Percentiles rank a stretch among this genome's conserved stretches.
Evolutionary conservation across 768 basidiomycete genomes (phyloP).

Genomic region (Suillus plorans): DNA sequence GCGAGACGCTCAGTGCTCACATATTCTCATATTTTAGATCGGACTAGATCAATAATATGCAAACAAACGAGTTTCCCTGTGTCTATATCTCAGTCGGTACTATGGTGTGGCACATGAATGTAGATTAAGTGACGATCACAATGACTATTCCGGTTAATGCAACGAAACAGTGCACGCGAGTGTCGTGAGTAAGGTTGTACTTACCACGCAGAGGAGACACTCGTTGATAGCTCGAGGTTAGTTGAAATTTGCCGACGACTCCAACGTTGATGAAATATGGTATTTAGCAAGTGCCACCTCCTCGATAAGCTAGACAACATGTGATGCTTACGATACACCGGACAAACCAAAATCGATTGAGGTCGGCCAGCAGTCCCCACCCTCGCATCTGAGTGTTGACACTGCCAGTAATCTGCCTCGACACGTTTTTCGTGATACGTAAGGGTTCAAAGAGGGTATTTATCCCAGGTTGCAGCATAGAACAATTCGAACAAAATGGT

Average conservation of each 20-base stretch:
- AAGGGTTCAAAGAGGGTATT: too few species aligned
- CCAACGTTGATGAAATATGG: not conserved
- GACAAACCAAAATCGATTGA: not conserved
- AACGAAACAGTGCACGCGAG: too few species aligned
- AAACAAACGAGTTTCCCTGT: not conserved
- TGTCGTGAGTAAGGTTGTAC: not conserved
- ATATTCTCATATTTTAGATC: not conserved
- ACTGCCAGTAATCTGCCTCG: not conserved
- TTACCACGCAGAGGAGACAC: not conserved
- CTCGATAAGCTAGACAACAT: not conserved
- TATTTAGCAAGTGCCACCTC: not conserved
- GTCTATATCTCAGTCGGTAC: not conserved
- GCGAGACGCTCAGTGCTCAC: not conserved
- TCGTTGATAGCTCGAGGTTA: not conserved
- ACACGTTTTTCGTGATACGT: not conserved
- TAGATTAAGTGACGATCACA: too few species aligned
- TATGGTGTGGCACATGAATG: not conserved
- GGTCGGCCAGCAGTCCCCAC: too few species aligned
- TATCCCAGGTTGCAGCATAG: too few species aligned
- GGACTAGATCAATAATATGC: not conserved
- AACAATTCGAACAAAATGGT: too few species aligned
- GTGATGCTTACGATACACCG: not conserved
- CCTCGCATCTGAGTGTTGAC: not conserved
- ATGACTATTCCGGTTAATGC: not conserved
- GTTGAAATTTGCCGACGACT: not conserved